Conservation (phyloP, 345 rosid species). For the Rubroshorea leprosula region DNA sequence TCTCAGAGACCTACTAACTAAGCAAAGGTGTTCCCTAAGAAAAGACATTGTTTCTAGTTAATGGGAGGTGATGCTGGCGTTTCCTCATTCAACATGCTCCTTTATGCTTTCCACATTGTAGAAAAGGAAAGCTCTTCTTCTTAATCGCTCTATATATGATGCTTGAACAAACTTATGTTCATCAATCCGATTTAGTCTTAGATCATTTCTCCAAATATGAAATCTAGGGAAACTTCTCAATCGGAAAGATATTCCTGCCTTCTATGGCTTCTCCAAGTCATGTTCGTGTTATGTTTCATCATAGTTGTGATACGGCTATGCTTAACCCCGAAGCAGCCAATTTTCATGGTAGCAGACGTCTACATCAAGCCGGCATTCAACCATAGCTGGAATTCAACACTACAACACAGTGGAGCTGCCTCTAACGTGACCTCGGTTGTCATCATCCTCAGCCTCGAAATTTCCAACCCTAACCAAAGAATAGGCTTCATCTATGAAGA, state of each 20-base stretch:
- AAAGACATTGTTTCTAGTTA: too few relatives aligned
- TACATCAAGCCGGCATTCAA: neutral
- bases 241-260: neutral
- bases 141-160: neutral
- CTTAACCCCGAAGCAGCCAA: neutral
- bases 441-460: neutral
- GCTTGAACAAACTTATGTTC: neutral
- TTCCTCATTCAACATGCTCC: neutral
- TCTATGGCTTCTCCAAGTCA: neutral
- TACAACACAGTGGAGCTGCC: too few relatives aligned
- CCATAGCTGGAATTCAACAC: neutral
- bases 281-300: neutral
- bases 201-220: neutral
- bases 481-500: neutral
- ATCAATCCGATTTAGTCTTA: neutral
- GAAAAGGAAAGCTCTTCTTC: neutral
- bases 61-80: too few relatives aligned
- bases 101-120: neutral
- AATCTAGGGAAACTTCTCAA: neutral
- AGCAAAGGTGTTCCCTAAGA: neutral
- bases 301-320: slow-evolving; percentile 1
- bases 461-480: neutral
- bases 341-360: neutral
- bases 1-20: too few relatives aligned
- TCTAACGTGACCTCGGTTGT: neutral